Conservation (phyloP, 139 green algal species). For the Chlorella sp. region DNA sequence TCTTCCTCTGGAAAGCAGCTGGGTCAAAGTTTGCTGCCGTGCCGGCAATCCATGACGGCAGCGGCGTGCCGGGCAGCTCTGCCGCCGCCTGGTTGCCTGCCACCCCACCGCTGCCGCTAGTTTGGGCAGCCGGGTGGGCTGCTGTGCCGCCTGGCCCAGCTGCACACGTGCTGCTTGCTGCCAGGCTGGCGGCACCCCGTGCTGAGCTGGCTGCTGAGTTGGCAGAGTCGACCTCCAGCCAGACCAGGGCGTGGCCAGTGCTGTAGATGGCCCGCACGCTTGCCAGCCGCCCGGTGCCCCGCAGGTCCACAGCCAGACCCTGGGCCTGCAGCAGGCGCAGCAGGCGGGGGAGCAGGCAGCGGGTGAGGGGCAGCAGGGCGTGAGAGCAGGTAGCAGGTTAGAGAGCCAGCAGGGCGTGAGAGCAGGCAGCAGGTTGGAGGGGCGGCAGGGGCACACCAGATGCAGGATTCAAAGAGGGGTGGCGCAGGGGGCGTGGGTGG, state of each 20-base stretch:
- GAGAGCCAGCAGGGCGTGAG: not conserved
- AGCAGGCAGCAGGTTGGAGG: not conserved
- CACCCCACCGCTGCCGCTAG: not conserved
- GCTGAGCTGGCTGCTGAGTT: not conserved
- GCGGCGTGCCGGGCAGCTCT: not conserved
- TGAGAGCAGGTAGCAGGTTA: too few species aligned
- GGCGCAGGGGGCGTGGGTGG: too few species aligned
- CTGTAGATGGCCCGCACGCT: conserved; percentile 25
- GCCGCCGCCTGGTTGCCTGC: not conserved
- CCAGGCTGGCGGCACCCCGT: not conserved
- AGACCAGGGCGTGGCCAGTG: conserved; percentile 13
- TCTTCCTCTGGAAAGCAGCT: not conserved
- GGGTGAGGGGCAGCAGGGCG: too few species aligned
- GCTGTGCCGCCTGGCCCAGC: not conserved
- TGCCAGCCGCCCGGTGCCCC: conserved; percentile 20
- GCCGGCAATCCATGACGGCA: not conserved
- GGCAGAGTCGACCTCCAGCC: conserved; percentile 31
- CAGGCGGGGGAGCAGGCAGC: not conserved
- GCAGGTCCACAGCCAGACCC: not conserved
- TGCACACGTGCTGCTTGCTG: not conserved
- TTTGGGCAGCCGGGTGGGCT: not conserved
- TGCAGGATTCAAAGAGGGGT: too few species aligned
- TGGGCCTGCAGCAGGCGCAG: not conserved
- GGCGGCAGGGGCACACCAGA: too few species aligned
- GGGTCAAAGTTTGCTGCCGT: conserved; percentile 2